phyloP scores from a whole-genome alignment of 202 grass and related monocot genomes.

The Brachypodium distachyon region DNA sequence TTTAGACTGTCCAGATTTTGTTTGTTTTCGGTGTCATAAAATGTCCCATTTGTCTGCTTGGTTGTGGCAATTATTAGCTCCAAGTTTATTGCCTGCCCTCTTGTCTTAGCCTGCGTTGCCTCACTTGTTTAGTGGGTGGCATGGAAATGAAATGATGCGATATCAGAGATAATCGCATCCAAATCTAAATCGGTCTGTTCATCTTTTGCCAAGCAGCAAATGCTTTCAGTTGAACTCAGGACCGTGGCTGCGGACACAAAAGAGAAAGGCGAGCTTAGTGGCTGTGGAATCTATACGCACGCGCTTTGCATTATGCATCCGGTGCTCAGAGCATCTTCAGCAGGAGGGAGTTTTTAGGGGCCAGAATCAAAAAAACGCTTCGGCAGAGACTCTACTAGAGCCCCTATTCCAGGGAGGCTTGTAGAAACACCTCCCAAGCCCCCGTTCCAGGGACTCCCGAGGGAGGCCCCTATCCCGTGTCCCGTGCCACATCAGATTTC shows the following conservation, averaged over 20 bases:
- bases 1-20: not conserved
- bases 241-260: conserved; percentile 16
- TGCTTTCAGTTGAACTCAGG: conserved; percentile 7
- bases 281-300: conserved; percentile 18
- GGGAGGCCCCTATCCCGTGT: no score
- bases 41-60: conserved; percentile 1
- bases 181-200: conserved; percentile 21
- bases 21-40: not conserved
- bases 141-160: not conserved
- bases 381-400: no score
- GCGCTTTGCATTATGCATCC: conserved; percentile 32
- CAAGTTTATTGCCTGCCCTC: conserved; percentile 4
- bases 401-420: no score
- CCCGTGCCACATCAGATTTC: no score
- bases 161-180: conserved; percentile 20
- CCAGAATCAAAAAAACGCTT: no score
- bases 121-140: not conserved
- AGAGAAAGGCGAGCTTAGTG: conserved; percentile 16
- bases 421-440: no score
- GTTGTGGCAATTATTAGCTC: not conserved
- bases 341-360: no score
- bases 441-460: no score
- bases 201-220: conserved; percentile 11
- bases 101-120: not conserved
- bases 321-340: no score